Percentiles rank a stretch among this genome's conserved stretches.
These are phyloP conservation scores for Cladorrhinum sp. DNA, from an alignment of 2,329 filamentous ascomycete species.

Conservation along the genomic window DNA sequence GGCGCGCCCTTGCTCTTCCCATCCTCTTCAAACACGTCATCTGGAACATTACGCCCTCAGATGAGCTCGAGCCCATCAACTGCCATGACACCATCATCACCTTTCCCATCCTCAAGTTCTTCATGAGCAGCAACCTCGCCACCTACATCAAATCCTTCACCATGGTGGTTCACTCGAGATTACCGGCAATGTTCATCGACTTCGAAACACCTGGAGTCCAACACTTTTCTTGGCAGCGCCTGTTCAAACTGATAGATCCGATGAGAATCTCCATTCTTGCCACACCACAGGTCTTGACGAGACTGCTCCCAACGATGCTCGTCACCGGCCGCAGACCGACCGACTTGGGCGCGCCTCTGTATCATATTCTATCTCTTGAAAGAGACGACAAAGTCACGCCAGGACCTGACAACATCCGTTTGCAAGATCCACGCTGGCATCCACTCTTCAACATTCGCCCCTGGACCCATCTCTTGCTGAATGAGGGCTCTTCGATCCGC, in stretches of 20 bases:
- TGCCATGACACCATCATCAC: conserved; percentile 29
- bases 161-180: conserved; percentile 34
- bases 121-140: conserved; percentile 36
- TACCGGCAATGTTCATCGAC: conserved; percentile 7
- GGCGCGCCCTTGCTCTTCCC: conserved; percentile 51
- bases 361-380: conserved; percentile 57
- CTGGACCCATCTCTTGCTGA: conserved; percentile 66
- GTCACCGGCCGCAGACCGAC: conserved; percentile 61
- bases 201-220: conserved; percentile 16
- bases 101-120: conserved; percentile 41
- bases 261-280: conserved; percentile 55
- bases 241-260: conserved; percentile 55
- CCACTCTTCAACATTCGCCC: conserved; percentile 55
- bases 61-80: conserved; percentile 26
- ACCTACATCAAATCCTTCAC: conserved; percentile 43
- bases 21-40: conserved; percentile 56
- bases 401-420: not conserved
- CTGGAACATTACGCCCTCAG: conserved; percentile 35
- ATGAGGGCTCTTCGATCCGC: conserved; percentile 72
- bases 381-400: conserved; percentile 21
- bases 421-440: not conserved
- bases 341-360: conserved; percentile 44
- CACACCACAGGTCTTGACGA: conserved; percentile 60
- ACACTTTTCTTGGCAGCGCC: conserved; percentile 52
- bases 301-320: conserved; percentile 56